Conservation (phyloP, 176 grass and related monocot species). For the Bothriochloa decipiens region DNA sequence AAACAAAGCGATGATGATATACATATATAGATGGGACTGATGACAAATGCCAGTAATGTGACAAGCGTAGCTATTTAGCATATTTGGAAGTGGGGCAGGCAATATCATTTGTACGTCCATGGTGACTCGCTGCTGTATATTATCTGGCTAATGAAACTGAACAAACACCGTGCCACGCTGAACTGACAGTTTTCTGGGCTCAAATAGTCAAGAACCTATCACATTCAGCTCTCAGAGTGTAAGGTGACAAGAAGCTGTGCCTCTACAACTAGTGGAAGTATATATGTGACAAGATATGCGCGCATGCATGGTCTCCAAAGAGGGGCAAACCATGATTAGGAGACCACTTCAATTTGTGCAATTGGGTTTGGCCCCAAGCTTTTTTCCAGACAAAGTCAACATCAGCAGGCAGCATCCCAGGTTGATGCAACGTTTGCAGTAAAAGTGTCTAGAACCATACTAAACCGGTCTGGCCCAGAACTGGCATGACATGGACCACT, state of each 20-base stretch:
- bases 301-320: constrained; percentile 44
- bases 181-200: constrained; percentile 19
- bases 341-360: constrained; percentile 4
- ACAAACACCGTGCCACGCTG: background rate
- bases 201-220: constrained; percentile 29
- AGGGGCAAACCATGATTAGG: constrained; percentile 34
- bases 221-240: background rate
- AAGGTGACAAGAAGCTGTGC: constrained; percentile 4
- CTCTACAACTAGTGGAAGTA: constrained; percentile 44
- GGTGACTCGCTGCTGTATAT: background rate
- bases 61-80: background rate
- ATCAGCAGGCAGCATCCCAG: constrained; percentile 1
- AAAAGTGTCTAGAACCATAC: constrained; percentile 25
- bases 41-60: constrained; percentile 29
- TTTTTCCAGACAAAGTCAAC: constrained; percentile 21
- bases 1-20: constrained; percentile 14
- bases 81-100: constrained; percentile 32
- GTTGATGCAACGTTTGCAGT: constrained; percentile 13
- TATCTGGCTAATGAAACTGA: background rate
- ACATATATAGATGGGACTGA: constrained; percentile 21
- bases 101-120: constrained; percentile 11
- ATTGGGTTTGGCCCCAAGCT: constrained; percentile 24
- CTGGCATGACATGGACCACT: constrained; percentile 8
- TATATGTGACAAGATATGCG: constrained; percentile 27
- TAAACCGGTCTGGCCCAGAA: background rate